These are phyloP conservation scores for Hippophae rhamnoides DNA, from an alignment of 306 rosid species.

Conservation along the genomic window DNA sequence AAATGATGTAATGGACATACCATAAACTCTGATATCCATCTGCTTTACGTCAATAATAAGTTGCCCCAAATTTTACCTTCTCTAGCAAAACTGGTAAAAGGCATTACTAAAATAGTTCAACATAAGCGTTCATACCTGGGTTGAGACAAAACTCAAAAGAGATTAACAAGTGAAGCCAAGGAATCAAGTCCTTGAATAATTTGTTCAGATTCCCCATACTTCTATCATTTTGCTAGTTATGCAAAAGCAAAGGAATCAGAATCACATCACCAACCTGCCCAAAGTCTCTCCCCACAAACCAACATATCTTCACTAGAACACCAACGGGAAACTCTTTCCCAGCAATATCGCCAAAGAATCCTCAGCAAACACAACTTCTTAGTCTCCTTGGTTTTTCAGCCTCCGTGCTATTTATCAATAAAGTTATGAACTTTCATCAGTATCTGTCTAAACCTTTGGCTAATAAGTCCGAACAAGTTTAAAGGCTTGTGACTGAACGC, in stretches of 20 bases:
- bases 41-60: too few species aligned
- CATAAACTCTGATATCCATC: too few species aligned
- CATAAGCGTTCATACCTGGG: too few species aligned
- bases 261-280: conserved; percentile 8
- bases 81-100: too few species aligned
- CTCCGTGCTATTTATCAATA: neutral
- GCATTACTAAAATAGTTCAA: too few species aligned
- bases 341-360: neutral
- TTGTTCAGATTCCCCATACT: neutral
- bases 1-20: too few species aligned
- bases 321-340: too few species aligned
- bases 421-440: conserved; percentile 15
- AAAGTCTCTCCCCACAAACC: neutral
- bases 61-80: too few species aligned
- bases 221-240: conserved; percentile 14
- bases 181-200: neutral
- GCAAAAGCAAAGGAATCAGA: conserved; percentile 38
- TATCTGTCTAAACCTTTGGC: conserved; percentile 9
- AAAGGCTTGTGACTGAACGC: neutral
- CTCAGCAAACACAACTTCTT: neutral
- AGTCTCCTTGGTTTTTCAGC: neutral
- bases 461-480: neutral
- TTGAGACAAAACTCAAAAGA: neutral
- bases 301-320: neutral
- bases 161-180: neutral